These are phyloP conservation scores for Fusarium odoratissimum DNA, from an alignment of 2,329 filamentous ascomycete species.

Conservation along the genomic window DNA sequence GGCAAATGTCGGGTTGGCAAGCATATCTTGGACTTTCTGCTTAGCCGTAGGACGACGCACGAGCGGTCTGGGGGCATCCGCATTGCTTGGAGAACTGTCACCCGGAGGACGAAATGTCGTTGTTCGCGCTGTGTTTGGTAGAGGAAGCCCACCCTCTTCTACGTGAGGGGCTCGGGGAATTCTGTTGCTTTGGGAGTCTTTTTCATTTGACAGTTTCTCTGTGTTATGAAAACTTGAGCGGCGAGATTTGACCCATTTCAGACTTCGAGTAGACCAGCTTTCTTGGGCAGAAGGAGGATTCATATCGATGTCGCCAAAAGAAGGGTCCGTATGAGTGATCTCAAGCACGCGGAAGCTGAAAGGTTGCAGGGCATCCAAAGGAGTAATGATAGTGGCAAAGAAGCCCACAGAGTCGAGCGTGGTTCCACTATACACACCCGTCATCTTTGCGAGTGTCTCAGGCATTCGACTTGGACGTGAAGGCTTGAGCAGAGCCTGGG, in stretches of 20 bases:
- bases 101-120: conserved; percentile 14
- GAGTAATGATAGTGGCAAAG: conserved; percentile 71
- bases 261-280: conserved; percentile 13
- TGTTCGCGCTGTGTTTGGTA: conserved; percentile 10
- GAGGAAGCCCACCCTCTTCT: conserved; percentile 24
- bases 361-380: conserved; percentile 60
- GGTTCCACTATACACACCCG: conserved; percentile 68
- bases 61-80: conserved; percentile 27
- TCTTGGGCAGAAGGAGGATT: conserved; percentile 6
- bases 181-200: background rate
- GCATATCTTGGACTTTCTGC: conserved; percentile 56
- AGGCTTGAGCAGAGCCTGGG: conserved; percentile 70
- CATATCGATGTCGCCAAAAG: conserved; percentile 24
- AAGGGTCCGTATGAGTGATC: conserved; percentile 58
- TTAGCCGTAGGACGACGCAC: conserved; percentile 51
- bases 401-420: conserved; percentile 67
- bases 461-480: conserved; percentile 67
- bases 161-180: conserved; percentile 25
- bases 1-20: conserved; percentile 57
- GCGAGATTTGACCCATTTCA: conserved; percentile 25
- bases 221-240: background rate
- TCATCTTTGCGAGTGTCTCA: conserved; percentile 64
- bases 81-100: background rate
- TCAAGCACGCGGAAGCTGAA: conserved; percentile 62
- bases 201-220: background rate